These are phyloP conservation scores for Plectosphaerella sp. DNA, from an alignment of 2,329 filamentous ascomycete genomes.

Conservation along the genomic window DNA sequence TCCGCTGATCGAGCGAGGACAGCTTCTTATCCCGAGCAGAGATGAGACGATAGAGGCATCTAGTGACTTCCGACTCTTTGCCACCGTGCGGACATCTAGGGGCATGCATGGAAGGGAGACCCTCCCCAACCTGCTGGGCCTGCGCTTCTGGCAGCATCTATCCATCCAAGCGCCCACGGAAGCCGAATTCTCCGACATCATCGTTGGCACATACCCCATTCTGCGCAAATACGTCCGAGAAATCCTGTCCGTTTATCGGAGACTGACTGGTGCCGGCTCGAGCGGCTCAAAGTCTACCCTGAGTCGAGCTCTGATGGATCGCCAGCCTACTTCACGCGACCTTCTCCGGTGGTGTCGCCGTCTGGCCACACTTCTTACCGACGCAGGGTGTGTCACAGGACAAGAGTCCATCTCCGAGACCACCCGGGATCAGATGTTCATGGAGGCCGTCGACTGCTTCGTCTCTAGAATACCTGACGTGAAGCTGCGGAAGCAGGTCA, in stretches of 20 bases:
- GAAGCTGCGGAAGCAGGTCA: conserved; percentile 54
- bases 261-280: conserved; percentile 38
- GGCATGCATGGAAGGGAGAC: conserved; percentile 65
- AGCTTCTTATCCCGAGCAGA: conserved; percentile 83
- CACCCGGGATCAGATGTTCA: conserved; percentile 77
- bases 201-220: conserved; percentile 65
- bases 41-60: conserved; percentile 81
- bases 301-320: conserved; percentile 38
- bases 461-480: conserved; percentile 71
- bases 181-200: conserved; percentile 70
- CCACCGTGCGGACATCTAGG: conserved; percentile 76
- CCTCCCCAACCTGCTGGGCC: conserved; percentile 71
- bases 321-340: conserved; percentile 68
- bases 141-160: conserved; percentile 82
- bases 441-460: conserved; percentile 92
- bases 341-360: conserved; percentile 88
- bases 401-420: conserved; percentile 69
- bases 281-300: conserved; percentile 28
- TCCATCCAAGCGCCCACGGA: conserved; percentile 61
- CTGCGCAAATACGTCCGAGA: conserved; percentile 59
- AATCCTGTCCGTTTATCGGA: conserved; percentile 55
- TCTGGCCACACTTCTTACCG: conserved; percentile 61
- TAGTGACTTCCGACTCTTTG: conserved; percentile 84
- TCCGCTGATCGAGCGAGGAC: conserved; percentile 87
- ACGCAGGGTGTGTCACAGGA: conserved; percentile 56